These are phyloP conservation scores for Cyclotella distinguenda DNA, from an alignment of 108 stramenopile species.

Conservation along the genomic window DNA sequence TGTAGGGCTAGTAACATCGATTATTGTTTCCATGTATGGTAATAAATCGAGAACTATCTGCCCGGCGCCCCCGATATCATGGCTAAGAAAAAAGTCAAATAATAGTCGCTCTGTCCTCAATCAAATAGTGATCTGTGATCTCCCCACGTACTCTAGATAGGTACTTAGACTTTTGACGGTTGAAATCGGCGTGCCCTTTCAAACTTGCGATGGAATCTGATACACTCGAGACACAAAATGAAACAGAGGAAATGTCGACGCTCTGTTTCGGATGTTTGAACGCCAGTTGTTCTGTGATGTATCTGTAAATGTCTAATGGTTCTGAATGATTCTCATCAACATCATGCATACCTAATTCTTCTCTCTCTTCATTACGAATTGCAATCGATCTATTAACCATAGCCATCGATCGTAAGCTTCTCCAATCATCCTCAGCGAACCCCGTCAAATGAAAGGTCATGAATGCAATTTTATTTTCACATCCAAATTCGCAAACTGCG, in stretches of 20 bases:
- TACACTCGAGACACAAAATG: constrained; percentile 9
- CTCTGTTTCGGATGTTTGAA: constrained; percentile 4
- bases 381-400: constrained; percentile 16
- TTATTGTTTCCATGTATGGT: too few species aligned
- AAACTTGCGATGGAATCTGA: neutral
- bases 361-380: constrained; percentile 9
- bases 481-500: constrained; percentile 7
- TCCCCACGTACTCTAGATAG: too few species aligned
- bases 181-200: neutral
- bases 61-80: too few species aligned
- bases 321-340: constrained; percentile 8
- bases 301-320: constrained; percentile 7
- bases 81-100: too few species aligned
- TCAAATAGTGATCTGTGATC: too few species aligned
- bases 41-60: too few species aligned
- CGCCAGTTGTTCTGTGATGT: neutral
- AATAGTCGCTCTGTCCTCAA: too few species aligned
- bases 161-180: neutral
- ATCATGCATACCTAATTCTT: neutral
- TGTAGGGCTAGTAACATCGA: too few species aligned
- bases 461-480: neutral
- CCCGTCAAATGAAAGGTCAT: constrained; percentile 8
- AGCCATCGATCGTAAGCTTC: constrained; percentile 2
- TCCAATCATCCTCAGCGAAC: neutral
- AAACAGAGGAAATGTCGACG: neutral